These are phyloP conservation scores for Flaveria floridana DNA, from an alignment of 140 eudicot species.

Conservation along the genomic window DNA sequence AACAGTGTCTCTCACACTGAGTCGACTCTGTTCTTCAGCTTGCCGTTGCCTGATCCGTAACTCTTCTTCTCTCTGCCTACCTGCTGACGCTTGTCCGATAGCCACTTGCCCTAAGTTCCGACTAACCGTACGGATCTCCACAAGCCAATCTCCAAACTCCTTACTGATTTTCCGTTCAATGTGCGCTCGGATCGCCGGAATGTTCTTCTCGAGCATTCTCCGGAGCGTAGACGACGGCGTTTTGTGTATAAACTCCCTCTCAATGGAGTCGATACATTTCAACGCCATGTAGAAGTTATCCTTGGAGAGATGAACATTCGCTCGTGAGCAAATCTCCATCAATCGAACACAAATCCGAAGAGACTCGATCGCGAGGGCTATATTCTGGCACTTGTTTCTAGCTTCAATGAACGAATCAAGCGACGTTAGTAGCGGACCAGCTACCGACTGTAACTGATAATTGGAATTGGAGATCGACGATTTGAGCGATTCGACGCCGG, in stretches of 20 bases:
- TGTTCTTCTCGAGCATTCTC: conserved; percentile 80
- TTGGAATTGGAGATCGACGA: conserved; percentile 68
- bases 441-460: conserved; percentile 70
- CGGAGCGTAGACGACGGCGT: conserved; percentile 68
- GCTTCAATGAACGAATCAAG: conserved; percentile 75
- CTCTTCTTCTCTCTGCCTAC: conserved; percentile 91
- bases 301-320: conserved; percentile 52
- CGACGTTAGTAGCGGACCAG: conserved; percentile 63
- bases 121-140: conserved; percentile 87
- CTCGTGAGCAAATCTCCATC: conserved; percentile 72
- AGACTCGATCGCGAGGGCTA: conserved; percentile 57
- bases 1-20: conserved; percentile 75
- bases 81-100: conserved; percentile 89
- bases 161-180: conserved; percentile 66
- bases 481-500: conserved; percentile 91
- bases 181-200: conserved; percentile 71
- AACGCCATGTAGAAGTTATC: conserved; percentile 77
- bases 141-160: conserved; percentile 95
- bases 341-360: conserved; percentile 52
- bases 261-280: conserved; percentile 75
- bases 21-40: conserved; percentile 94
- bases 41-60: conserved; percentile 83
- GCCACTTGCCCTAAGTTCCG: conserved; percentile 89
- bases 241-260: conserved; percentile 38
- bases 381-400: conserved; percentile 56